Conservation (phyloP, 768 basidiomycete species). For the Tricholoma hemisulphureum region DNA sequence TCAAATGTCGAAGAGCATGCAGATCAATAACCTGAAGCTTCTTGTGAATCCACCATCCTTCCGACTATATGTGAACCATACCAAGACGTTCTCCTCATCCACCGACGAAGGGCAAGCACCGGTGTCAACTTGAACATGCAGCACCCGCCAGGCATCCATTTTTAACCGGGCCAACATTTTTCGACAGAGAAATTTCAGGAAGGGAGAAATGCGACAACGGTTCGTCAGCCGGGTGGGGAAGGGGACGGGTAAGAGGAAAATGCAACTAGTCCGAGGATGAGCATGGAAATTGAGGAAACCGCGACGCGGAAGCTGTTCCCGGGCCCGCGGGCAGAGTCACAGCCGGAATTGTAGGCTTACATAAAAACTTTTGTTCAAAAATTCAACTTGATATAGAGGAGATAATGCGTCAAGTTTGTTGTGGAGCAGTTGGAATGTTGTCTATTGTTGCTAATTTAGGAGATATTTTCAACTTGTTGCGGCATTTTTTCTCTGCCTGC, state of each 20-base stretch:
- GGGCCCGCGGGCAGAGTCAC: too few species aligned
- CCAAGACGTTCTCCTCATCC: neutral
- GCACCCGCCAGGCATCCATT: conserved; percentile 16
- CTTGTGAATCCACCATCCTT: neutral
- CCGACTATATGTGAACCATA: neutral
- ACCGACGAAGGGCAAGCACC: conserved; percentile 7
- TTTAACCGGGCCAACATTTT: conserved; percentile 28
- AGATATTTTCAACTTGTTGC: too few species aligned
- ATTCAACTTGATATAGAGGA: too few species aligned
- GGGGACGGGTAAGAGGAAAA: neutral
- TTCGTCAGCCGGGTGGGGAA: neutral
- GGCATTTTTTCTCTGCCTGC: too few species aligned
- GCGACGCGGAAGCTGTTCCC: too few species aligned
- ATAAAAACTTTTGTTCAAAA: too few species aligned
- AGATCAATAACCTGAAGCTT: conserved; percentile 28
- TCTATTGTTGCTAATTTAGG: too few species aligned
- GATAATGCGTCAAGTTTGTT: too few species aligned
- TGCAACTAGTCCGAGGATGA: neutral
- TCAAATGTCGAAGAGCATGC: conserved; percentile 21
- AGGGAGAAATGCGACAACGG: neutral
- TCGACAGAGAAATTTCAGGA: too few species aligned
- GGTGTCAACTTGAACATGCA: conserved; percentile 25
- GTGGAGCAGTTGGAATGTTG: too few species aligned
- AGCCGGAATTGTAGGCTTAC: too few species aligned
- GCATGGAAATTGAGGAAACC: neutral